Conservation (phyloP, 176 grass and related monocot genomes). For the Eragrostis curvula region DNA sequence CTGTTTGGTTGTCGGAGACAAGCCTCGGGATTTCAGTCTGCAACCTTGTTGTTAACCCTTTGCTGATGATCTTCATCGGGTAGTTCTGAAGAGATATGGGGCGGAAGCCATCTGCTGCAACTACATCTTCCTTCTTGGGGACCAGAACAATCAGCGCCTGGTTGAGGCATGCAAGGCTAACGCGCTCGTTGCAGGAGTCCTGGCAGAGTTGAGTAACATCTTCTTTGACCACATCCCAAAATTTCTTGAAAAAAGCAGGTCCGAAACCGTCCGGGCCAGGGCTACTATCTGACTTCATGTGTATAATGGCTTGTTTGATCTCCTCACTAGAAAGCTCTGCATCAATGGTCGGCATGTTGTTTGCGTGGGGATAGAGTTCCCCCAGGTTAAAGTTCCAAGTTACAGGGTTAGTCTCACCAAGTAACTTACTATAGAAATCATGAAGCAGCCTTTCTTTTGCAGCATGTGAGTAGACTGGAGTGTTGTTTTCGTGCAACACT, state of each 20-base stretch:
- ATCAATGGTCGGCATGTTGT: too few relatives aligned
- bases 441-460: background rate
- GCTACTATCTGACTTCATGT: background rate
- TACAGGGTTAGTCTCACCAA: rapidly evolving
- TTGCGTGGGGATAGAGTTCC: too few relatives aligned
- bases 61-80: background rate
- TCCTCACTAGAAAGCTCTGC: background rate
- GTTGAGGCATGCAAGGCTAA: background rate
- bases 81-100: background rate
- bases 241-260: background rate
- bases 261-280: background rate
- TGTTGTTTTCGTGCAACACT: background rate
- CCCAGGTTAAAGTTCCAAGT: background rate
- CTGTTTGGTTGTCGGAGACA: background rate
- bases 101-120: too few relatives aligned
- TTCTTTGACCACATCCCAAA: background rate
- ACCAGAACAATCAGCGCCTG: background rate
- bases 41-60: background rate
- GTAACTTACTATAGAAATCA: background rate
- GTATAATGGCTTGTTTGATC: background rate
- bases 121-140: too few relatives aligned
- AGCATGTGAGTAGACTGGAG: background rate
- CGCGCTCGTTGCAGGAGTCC: rapidly evolving
- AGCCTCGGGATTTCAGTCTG: background rate
- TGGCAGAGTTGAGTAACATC: background rate